These are phyloP conservation scores for Globisporangium cystogenes DNA, from an alignment of 352 stramenopile genomes.

Conservation along the genomic window DNA sequence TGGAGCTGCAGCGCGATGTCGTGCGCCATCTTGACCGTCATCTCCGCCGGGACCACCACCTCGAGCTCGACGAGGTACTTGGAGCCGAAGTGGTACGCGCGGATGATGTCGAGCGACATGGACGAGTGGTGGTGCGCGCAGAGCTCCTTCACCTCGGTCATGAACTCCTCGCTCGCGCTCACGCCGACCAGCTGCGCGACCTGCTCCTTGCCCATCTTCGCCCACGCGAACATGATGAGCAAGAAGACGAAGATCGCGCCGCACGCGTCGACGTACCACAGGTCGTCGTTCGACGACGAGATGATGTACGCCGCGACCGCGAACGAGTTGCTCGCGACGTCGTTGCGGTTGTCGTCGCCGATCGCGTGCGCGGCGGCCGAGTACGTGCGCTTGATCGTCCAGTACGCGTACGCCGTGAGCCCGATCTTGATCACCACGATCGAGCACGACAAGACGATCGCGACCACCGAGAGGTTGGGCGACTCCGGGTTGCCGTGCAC, in stretches of 20 bases:
- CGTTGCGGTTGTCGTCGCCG: slow-evolving; percentile 93
- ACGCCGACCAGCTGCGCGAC: slow-evolving; percentile 79
- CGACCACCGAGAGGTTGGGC: slow-evolving; percentile 81
- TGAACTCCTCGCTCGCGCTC: slow-evolving; percentile 78
- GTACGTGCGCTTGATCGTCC: slow-evolving; percentile 45
- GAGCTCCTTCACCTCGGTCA: slow-evolving; percentile 81
- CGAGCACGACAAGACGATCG: slow-evolving; percentile 75
- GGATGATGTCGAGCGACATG: slow-evolving; percentile 87
- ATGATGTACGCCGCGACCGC: slow-evolving; percentile 75
- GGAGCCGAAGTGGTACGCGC: slow-evolving; percentile 92
- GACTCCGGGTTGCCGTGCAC: slow-evolving; percentile 51
- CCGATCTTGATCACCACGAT: slow-evolving; percentile 65
- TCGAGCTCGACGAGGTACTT: slow-evolving; percentile 95
- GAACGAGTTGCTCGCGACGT: slow-evolving; percentile 90
- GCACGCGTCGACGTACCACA: slow-evolving; percentile 90
- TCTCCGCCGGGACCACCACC: slow-evolving; percentile 88
- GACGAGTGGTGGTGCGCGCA: slow-evolving; percentile 59
- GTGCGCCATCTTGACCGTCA: slow-evolving; percentile 89
- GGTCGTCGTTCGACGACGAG: slow-evolving; percentile 28
- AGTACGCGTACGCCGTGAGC: slow-evolving; percentile 59
- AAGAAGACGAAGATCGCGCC: slow-evolving; percentile 92
- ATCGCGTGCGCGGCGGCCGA: slow-evolving; percentile 51
- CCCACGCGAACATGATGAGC: slow-evolving; percentile 93
- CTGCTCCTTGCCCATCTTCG: slow-evolving; percentile 89
- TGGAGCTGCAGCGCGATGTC: slow-evolving; percentile 94